Conservation (phyloP, 805 yeast species). For the Yarrowia deformans region DNA sequence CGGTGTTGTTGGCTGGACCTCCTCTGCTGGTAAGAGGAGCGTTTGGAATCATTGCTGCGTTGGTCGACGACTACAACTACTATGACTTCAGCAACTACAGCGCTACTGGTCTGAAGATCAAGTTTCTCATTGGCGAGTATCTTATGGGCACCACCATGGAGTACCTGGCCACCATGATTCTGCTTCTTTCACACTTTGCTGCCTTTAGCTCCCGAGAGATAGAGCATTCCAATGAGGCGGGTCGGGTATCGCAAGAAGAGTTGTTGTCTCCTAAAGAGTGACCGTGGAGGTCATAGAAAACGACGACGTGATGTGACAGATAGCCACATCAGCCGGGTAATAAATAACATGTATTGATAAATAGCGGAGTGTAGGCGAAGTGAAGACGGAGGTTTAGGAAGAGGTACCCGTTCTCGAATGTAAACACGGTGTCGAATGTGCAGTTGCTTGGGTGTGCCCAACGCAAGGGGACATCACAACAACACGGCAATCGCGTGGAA, state of each 20-base stretch:
- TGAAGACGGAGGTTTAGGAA: no score
- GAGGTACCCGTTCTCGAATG: no score
- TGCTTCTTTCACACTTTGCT: constrained; percentile 21
- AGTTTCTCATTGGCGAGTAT: constrained; percentile 13
- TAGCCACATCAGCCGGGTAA: not conserved
- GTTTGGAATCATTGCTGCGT: constrained; percentile 27
- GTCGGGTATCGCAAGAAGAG: not conserved
- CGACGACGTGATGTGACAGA: not conserved
- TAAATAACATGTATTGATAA: not conserved
- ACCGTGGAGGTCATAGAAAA: no score
- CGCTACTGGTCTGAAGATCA: not conserved
- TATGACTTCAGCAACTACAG: constrained; percentile 20
- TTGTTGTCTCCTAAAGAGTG: no score
- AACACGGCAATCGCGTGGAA: no score
- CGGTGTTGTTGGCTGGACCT: constrained; percentile 17
- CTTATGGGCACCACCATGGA: constrained; percentile 35
- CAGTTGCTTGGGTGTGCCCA: no score
- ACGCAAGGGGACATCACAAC: no score
- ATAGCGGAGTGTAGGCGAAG: no score
- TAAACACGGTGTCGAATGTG: no score
- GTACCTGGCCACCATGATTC: constrained; percentile 6
- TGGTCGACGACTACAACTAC: constrained; percentile 12
- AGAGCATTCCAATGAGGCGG: not conserved
- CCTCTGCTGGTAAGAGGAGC: constrained; percentile 18
- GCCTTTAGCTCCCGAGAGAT: constrained; percentile 3